These are phyloP conservation scores for Cutaneotrichosporon daszewskae DNA, from an alignment of 1,284 basidiomycete species.

Conservation along the genomic window DNA sequence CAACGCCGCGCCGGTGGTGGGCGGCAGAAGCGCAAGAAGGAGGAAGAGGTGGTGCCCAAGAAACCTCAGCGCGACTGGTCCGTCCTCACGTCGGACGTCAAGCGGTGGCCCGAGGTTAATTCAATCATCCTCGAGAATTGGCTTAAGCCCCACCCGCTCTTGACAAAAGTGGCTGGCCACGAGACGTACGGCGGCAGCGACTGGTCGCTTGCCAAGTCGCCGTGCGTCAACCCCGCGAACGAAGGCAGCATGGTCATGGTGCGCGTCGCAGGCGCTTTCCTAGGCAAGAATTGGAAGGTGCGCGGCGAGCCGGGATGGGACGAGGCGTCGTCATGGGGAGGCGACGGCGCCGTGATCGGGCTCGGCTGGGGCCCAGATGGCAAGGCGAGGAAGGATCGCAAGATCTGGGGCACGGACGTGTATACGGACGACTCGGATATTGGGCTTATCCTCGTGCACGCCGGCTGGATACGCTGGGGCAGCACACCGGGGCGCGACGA, in stretches of 20 bases:
- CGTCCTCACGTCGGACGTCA: constrained; percentile 19
- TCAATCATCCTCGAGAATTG: constrained; percentile 27
- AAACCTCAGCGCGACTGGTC: constrained; percentile 22
- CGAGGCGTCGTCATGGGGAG: constrained; percentile 18
- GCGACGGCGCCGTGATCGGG: constrained; percentile 11
- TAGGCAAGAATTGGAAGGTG: constrained; percentile 37
- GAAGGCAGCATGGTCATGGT: constrained; percentile 30
- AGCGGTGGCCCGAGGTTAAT: constrained; percentile 32
- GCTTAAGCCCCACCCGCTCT: constrained; percentile 28
- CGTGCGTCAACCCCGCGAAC: background rate
- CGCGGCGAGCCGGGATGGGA: constrained; percentile 44
- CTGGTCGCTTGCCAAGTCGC: constrained; percentile 27
- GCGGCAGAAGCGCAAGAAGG: constrained; percentile 28
- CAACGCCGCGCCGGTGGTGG: constrained; percentile 6
- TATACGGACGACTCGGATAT: constrained; percentile 59
- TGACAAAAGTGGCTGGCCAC: too few relatives aligned
- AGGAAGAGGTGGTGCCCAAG: constrained; percentile 37
- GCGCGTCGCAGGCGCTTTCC: constrained; percentile 31
- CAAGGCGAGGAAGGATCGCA: constrained; percentile 28
- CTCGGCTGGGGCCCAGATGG: constrained; percentile 14
- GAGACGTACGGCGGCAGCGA: constrained; percentile 28
- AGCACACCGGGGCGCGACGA: constrained; percentile 7
- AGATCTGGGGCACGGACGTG: constrained; percentile 56
- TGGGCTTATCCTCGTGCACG: constrained; percentile 52
- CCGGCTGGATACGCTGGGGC: constrained; percentile 51